Base-by-base conservation (phyloP, 805 yeast genomes). In the Wickerhamomyces canadensis region DNA sequence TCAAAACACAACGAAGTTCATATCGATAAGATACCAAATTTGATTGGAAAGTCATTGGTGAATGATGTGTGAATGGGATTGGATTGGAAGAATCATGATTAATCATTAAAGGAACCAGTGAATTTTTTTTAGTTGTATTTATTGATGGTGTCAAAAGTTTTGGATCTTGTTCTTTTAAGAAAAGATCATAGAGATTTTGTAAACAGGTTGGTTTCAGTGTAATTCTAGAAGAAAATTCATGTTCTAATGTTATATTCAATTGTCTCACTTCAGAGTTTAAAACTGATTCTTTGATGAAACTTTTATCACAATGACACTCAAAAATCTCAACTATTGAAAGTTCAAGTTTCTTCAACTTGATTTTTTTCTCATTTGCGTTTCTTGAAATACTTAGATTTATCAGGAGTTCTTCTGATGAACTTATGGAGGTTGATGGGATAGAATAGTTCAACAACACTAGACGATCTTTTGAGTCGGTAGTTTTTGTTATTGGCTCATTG, bases 381-480 rank as follows among this genome's bases (percentile, higher is more conserved):
- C 31, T 43, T 16, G 42, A 30, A 1, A 76, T 51, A 27, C 65
- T 66, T 15, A 68, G 47, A 23, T 55, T 51, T 6, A 77, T 35
- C 6, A 51, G 45, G 7, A 78, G 49, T 6, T 59, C 55, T 50
- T 80, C 87, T 35, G 64, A 65, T 0, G 80, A 80, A 2, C 84
- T 80, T n/a, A 78, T 65, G 23, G 80, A 70, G 6, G 77, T 65
- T 6, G 67, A 65, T 1, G 78, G 74, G 15, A 79, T 46, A 6
- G 61, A 57, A 34, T 72, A 61, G 17, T 70, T 73, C 8, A 72
- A 62, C 23, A 69, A 49, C 10, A 73, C 64, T 41, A 68, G 72
- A 10, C 65, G 62, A 49, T 79, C 84, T 14, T 64, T 58, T 1
- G 81, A 70, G 13, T 57, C 61, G 4, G 60, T 60, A 2, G 61